Evolutionary conservation across 768 basidiomycete genomes (phyloP).

Genomic region (Phylloporus sp.): DNA sequence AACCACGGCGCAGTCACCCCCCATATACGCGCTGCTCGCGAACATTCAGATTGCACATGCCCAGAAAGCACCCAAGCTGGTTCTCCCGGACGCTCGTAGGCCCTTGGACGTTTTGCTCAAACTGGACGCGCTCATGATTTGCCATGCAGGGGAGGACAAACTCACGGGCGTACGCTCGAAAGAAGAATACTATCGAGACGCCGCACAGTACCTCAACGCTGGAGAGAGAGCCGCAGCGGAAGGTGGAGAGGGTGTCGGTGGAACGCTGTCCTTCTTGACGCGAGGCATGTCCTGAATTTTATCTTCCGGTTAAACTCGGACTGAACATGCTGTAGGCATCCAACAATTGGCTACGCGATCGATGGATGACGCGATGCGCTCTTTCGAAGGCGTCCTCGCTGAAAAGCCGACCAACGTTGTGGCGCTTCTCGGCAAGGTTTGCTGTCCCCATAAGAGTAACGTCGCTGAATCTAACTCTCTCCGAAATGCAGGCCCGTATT

Average conservation of each 20-base stretch:
- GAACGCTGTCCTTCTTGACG: conserved; percentile 57
- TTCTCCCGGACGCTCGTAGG: conserved; percentile 71
- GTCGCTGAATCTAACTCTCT: neutral
- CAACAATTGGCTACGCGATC: conserved; percentile 75
- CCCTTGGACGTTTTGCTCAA: neutral
- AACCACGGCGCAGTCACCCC: conserved; percentile 50
- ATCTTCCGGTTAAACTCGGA: neutral
- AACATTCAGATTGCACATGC: conserved; percentile 81
- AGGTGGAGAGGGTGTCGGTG: conserved; percentile 53
- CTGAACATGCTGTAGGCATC: conserved; percentile 48
- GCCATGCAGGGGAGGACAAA: conserved; percentile 54
- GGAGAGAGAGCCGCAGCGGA: conserved; percentile 52
- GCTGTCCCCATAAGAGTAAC: neutral
- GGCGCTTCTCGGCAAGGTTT: conserved; percentile 81
- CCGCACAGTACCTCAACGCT: conserved; percentile 62
- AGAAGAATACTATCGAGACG: conserved; percentile 64
- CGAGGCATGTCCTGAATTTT: conserved; percentile 49
- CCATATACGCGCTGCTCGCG: conserved; percentile 77
- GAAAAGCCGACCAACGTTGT: conserved; percentile 83
- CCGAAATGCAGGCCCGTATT: conserved; percentile 62
- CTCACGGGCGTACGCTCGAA: conserved; percentile 57
- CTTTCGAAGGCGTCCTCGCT: conserved; percentile 75
- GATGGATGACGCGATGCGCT: conserved; percentile 75
- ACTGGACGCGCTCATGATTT: neutral
- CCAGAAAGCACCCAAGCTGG: conserved; percentile 76